Conservation (phyloP, 1,139 yeast genomes). For the Wickerhamiella infanticola region DNA sequence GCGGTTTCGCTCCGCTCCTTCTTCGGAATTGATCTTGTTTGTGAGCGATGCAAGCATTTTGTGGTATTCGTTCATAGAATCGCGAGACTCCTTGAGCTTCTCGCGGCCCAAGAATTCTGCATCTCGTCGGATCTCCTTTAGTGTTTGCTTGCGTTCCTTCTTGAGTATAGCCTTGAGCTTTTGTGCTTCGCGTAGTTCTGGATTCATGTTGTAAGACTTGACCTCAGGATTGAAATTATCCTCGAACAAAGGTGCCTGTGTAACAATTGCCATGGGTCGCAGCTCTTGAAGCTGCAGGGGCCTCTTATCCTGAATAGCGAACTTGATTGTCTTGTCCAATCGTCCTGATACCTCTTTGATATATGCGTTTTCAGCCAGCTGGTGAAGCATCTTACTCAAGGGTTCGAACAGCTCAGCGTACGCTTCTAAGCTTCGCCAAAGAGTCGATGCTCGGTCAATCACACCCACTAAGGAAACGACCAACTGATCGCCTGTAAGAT, state of each 20-base stretch:
- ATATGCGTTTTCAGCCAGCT: conserved; percentile 6
- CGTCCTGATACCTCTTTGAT: conserved; percentile 18
- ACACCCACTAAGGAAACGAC: conserved; percentile 8
- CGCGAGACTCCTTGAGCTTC: conserved; percentile 63
- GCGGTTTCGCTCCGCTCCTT: conserved; percentile 86
- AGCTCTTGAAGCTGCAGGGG: conserved; percentile 85
- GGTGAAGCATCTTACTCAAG: conserved; percentile 17
- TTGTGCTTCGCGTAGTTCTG: conserved; percentile 63
- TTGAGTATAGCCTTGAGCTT: conserved; percentile 76
- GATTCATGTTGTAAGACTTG: conserved; percentile 76
- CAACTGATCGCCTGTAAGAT: conserved; percentile 3
- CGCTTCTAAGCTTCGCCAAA: conserved; percentile 55
- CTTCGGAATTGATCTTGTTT: conserved; percentile 76
- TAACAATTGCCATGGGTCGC: conserved; percentile 68
- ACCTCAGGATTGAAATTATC: conserved; percentile 92
- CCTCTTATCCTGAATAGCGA: conserved; percentile 37
- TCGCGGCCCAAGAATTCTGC: conserved; percentile 77
- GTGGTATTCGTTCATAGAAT: conserved; percentile 65
- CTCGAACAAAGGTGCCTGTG: conserved; percentile 83
- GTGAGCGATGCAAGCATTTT: conserved; percentile 76
- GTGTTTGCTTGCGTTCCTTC: conserved; percentile 77
- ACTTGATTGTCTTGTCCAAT: conserved; percentile 35
- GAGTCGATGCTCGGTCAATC: conserved; percentile 14
- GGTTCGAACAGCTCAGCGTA: conserved; percentile 42
- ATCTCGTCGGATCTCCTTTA: conserved; percentile 85